Base-by-base conservation (phyloP, 352 stramenopile species). In the Pythium coloratum region DNA sequence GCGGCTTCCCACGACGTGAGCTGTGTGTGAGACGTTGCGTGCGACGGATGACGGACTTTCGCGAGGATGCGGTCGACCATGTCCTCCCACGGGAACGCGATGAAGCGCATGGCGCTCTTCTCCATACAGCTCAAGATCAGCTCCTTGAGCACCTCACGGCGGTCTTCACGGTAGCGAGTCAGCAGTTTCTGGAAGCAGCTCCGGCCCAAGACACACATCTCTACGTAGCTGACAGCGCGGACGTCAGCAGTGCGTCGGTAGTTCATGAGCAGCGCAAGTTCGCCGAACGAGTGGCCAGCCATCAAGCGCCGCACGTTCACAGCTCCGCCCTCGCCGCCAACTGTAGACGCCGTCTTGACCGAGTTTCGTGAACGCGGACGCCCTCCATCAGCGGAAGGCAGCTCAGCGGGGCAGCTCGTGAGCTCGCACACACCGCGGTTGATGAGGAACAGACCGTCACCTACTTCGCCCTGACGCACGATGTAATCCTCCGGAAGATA, bases 401-500 rank as follows among this genome's bases (percentile, higher is more conserved):
- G 28, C 6, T 62, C 50, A 28, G 44, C 67, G 4, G 62, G 54
- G 36, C 67, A 67, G n/a, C 44, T 70, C 18, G 56, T 62, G 14
- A 82, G 66, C 50, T 82, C 75, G 38, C 71, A 78, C n/a, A 76
- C 61, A 26, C 75, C 75, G 12, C 66, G 66, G 34, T 82, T 76
- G 33, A 82, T 77, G 28, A 82, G 64, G 49, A 78, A 82, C 33
- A 82, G 70, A 5, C 73, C 72, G 16, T 72, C 59, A 20, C 75
- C 72, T 14, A 77, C 65, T 40, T 79, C 72, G n/a, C 72, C 75
- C 26, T 71, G 68, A 33, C 70, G 65, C 20, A 83, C 62, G 28
- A 83, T 70, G 63, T 78, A 83, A 38, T 83, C 76, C 33, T 83
- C 75, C 1, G 76, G 76, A 32, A 80, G 67, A 51, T 82, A 82